Base-by-base conservation (phyloP, 176 grass and related monocot genomes). In the Aegilops bicornis region DNA sequence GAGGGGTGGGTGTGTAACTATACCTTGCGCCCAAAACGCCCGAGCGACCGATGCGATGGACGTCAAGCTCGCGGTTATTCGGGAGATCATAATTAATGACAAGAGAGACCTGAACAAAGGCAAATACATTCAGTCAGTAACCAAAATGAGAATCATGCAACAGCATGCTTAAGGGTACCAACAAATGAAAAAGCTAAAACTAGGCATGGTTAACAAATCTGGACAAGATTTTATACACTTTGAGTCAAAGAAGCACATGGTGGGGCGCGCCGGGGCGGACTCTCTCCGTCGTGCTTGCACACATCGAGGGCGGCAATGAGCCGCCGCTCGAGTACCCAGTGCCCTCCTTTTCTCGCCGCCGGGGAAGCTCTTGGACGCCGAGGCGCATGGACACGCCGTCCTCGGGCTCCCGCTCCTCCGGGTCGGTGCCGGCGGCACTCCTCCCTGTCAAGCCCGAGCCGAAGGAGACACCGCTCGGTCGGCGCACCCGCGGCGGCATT, bases 1-100 rank as follows among this genome's bases (percentile, higher is more conserved):
- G 17, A 61, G 67, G 13, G 45, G 42, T 45, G 45, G 47, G 50
- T 62, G 22, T 82, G 65, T 19, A 81, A 37, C 15, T 47, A 23
- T 93, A 98, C 97, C 97, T 98, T 96, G 75, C 97, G 94, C n/a
- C 97, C 95, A 84, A 98, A 98, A 73, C 95, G 95, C 37, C 95
- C 95, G 95, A 98, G 17, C 93, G 93, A 74, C 95, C 95, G 71
- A 98, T 98, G 45, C 97, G 93, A 84, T 98, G 97, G 85, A 99
- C 96, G 89, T 96, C 96, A 20, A 99, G 94, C 65, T 99, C 97
- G 87, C 97, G 89, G 37, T 99, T 99, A 59, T 99, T 99, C n/a
- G 97, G 97, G 76, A 99, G 90, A 86, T 99, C 94, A 80, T 99
- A 99, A 80, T 94, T 99, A 80, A 96, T 99, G 59, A 99, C 97